Base-by-base conservation (phyloP, 768 basidiomycete species). In the Psilocybe tampanensis region DNA sequence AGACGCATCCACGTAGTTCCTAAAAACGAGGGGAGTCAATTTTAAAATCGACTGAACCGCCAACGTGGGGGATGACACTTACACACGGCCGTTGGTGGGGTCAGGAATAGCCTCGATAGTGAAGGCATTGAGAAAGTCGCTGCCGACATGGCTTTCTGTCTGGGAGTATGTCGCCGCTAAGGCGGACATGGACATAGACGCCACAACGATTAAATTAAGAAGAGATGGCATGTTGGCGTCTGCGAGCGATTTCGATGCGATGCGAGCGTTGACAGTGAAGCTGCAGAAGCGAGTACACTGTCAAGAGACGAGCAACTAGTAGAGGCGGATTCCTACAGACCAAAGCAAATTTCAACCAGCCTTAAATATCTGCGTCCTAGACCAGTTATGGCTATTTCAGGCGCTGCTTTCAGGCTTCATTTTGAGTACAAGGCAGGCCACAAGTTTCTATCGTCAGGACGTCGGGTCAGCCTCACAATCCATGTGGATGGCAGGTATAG, bases 51-150 rank as follows among this genome's bases (percentile, higher is more conserved):
- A n/a, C 12, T n/a, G n/a, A 39, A 44, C n/a, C 29, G 32, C 29
- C 34, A 13, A 39, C 12, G 29, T 29, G 29, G 29, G 5, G 23
- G 47, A 18, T 48, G 47, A 53, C 58, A 70, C 76, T 55, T 69
- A 78, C 87, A 90, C 88, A 51, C 86, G 76, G 24, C 87, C 87
- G 59, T 86, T 75, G 7, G 87, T 88, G 3, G 87, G 86, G 63
- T 89, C 88, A 1, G 80, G 15, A 39, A 82, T 79, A 18, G 74
- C 73, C 62, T 84, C 64, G 62, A 77, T 78, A 3, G 65, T 59
- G 63, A 89, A 89, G 9, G 74, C 67, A n/a, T 72, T 69, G 55
- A 83, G 74, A 62, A 89, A 87, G 18, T 71, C 75, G 58, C 62
- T 59, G 17, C 83, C 80, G 9, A 71, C 63, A 64, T 77, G 72